Evolutionary conservation across 495 filamentous ascomycete species (phyloP).

Genomic region (Elasticomyces elasticus): DNA sequence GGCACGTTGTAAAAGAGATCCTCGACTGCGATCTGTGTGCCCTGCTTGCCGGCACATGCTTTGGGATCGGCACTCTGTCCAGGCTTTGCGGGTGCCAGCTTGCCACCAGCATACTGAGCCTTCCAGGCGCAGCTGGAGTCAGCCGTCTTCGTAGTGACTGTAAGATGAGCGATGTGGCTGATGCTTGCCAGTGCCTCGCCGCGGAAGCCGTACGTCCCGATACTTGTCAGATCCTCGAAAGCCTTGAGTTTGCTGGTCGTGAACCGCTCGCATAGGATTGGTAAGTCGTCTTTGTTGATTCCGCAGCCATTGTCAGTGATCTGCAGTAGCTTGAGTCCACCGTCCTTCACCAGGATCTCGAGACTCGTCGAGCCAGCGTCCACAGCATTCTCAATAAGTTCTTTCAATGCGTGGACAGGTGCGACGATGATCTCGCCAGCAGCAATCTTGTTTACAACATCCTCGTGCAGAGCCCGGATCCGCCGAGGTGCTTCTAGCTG

Average conservation of each 20-base stretch:
- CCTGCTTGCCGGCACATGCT: slow-evolving; percentile 78
- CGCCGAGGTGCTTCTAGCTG: slow-evolving; percentile 48
- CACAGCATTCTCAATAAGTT: slow-evolving; percentile 94
- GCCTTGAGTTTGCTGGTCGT: slow-evolving; percentile 93
- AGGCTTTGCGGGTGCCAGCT: slow-evolving; percentile 77
- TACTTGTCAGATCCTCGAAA: slow-evolving; percentile 87
- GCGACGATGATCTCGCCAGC: slow-evolving; percentile 99
- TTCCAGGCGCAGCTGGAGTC: slow-evolving; percentile 84
- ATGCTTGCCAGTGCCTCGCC: slow-evolving; percentile 97
- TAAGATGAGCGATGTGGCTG: slow-evolving; percentile 94
- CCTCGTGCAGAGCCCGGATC: slow-evolving; percentile 84
- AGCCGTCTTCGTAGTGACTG: slow-evolving; percentile 85
- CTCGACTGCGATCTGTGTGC: slow-evolving; percentile 94
- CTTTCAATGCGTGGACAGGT: slow-evolving; percentile 92
- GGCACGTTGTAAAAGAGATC: slow-evolving; percentile 97
- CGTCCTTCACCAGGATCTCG: slow-evolving; percentile 89
- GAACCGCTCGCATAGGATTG: slow-evolving; percentile 91
- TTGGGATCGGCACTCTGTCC: slow-evolving; percentile 83
- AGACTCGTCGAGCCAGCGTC: slow-evolving; percentile 89
- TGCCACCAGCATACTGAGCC: slow-evolving; percentile 78
- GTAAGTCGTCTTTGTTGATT: slow-evolving; percentile 79
- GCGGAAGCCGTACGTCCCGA: slow-evolving; percentile 93
- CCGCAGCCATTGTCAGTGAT: slow-evolving; percentile 98
- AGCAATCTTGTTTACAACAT: slow-evolving; percentile 98
- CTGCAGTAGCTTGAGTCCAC: slow-evolving; percentile 91